These are phyloP conservation scores for Podaxis sp. DNA, from an alignment of 768 basidiomycete genomes.

Conservation along the genomic window DNA sequence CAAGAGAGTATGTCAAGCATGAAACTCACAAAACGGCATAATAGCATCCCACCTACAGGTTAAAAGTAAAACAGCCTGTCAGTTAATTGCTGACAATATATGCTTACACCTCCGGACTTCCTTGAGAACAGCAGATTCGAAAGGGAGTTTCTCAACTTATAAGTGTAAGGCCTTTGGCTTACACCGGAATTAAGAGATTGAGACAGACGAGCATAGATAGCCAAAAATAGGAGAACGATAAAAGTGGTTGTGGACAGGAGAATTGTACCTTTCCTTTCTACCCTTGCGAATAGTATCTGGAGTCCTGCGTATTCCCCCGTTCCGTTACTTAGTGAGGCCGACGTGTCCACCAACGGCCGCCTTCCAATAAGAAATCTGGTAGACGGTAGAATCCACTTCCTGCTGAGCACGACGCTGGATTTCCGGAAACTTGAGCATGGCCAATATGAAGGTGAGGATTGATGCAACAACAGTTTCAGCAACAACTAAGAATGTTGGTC, in stretches of 20 bases:
- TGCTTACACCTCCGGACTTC: conserved; percentile 40
- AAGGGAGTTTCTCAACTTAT: conserved; percentile 35
- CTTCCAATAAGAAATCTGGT: conserved; percentile 23
- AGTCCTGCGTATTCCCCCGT: too few species aligned
- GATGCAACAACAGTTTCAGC: conserved; percentile 46
- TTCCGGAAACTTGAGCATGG: conserved; percentile 36
- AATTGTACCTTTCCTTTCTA: too few species aligned
- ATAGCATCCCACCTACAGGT: conserved; percentile 13
- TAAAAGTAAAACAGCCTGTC: background rate
- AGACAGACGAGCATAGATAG: too few species aligned
- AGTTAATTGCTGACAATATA: too few species aligned
- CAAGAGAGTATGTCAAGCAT: background rate
- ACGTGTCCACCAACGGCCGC: too few species aligned
- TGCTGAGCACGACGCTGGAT: conserved; percentile 46
- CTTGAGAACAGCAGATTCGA: conserved; percentile 38
- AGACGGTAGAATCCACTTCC: conserved; percentile 42
- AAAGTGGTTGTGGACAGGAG: too few species aligned
- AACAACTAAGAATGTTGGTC: conserved; percentile 26
- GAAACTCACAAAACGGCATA: conserved; percentile 9
- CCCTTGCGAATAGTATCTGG: too few species aligned
- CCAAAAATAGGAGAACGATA: too few species aligned
- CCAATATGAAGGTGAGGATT: conserved; percentile 42
- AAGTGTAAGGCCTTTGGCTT: too few species aligned
- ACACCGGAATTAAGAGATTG: too few species aligned
- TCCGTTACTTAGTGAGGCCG: too few species aligned